Evolutionary conservation across 805 yeast species (phyloP), one percentile per base, ranked within the genome.

Genomic region (Sugiyamaella lignohabitans): DNA sequence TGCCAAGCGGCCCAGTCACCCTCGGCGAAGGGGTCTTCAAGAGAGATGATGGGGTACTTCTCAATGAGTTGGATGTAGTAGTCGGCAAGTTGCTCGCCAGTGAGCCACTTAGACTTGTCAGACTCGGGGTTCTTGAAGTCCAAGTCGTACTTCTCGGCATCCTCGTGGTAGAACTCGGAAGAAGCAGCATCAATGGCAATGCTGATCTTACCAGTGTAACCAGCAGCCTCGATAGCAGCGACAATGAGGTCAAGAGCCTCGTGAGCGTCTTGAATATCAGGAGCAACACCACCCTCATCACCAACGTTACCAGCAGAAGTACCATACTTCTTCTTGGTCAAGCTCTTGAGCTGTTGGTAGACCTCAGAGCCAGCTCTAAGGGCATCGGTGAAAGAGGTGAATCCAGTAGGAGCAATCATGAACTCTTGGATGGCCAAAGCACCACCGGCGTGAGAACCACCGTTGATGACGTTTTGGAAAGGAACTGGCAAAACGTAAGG

Each of bases 251-350:
- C 97, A 59, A 91, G 78, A 63, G 98, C 98, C 81, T 91, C 98
- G 73, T 80, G 86, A 68, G 98, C 91, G 62, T 96, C 80, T 59
- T 84, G 79, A 60, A 93, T 82, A 73, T 88, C 87, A 73, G 98
- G 98, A 65, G 98, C 98, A 78, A 91, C 96, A 82, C 98, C 98
- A 84, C 98, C 98, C 80, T 91, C 98, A 74, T 91, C 98, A 82
- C 98, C 98, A 69, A 91, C 98, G 78, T 91, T 91, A 76, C 96
- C 98, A 65, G 98, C 98, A 55, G 95, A 83, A 68, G 87, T 84
- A 69, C 98, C 98, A 84, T 91, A 93, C 71, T 75, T 78, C 82
- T 87, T 83, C 82, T 87, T 86, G 72, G 98, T 84, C 65, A 85
- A 75, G 58, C 89, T 73, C 80, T 93, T 93, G 73, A 91, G 82